These are phyloP conservation scores for Monilinia aucupariae DNA, from an alignment of 2,329 filamentous ascomycete genomes.

Conservation along the genomic window DNA sequence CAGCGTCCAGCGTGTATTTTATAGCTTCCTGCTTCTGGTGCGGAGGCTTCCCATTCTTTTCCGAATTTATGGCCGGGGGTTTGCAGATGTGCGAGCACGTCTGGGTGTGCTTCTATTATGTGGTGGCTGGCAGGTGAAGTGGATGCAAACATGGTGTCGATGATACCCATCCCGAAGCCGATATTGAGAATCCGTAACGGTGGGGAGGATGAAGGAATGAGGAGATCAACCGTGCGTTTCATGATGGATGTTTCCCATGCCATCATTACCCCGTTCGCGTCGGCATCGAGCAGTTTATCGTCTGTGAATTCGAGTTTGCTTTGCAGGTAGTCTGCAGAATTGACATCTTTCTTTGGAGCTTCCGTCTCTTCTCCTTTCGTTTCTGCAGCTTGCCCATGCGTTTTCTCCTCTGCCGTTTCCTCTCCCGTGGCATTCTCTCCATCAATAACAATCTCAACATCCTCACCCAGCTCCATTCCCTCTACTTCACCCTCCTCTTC, in stretches of 20 bases:
- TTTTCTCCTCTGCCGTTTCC: conserved; percentile 26
- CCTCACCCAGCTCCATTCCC: conserved; percentile 28
- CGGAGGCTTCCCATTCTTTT: conserved; percentile 48
- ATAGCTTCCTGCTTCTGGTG: conserved; percentile 54
- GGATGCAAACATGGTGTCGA: conserved; percentile 69
- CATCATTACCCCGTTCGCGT: conserved; percentile 89
- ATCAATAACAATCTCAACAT: conserved; percentile 25
- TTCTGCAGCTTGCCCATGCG: background rate
- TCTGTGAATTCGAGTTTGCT: conserved; percentile 60
- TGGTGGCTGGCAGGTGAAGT: conserved; percentile 65
- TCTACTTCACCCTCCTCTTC: conserved; percentile 39
- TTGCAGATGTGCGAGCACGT: conserved; percentile 62
- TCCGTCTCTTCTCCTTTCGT: conserved; percentile 17
- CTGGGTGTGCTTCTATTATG: conserved; percentile 80
- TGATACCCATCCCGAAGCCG: conserved; percentile 86
- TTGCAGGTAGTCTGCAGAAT: conserved; percentile 62
- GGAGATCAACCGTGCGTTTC: conserved; percentile 66
- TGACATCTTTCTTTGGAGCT: conserved; percentile 41
- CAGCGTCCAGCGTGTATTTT: conserved; percentile 69
- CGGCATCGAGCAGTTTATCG: conserved; percentile 65
- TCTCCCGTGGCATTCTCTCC: conserved; percentile 25
- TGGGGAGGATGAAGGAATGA: conserved; percentile 43
- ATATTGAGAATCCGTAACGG: conserved; percentile 75
- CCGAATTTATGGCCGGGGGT: conserved; percentile 43
- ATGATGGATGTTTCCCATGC: conserved; percentile 86